A percentile compares a stretch with the other conserved stretches of the same genome.
Conservation (phyloP, 1,284 basidiomycete species). For the Stygiomarasmius scandens region DNA sequence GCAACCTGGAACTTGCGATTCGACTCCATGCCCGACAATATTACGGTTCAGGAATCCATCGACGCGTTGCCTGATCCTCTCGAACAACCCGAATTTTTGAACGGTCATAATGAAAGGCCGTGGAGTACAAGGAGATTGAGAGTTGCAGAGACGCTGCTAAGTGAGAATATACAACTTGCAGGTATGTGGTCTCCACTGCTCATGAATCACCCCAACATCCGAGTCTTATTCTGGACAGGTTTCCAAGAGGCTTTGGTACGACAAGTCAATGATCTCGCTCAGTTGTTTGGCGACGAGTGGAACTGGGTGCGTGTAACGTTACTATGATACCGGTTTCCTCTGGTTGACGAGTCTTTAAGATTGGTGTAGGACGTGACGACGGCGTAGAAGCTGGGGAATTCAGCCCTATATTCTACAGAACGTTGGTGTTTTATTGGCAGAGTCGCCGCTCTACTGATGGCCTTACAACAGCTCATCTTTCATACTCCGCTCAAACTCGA, state of each 20-base stretch:
- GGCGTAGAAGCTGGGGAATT: constrained; percentile 61
- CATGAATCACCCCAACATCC: constrained; percentile 26
- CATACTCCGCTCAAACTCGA: constrained; percentile 45
- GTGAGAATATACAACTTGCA: constrained; percentile 41
- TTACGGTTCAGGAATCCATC: constrained; percentile 50
- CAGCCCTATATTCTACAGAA: constrained; percentile 66
- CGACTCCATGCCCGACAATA: constrained; percentile 53
- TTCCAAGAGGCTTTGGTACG: constrained; percentile 64
- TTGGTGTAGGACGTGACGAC: constrained; percentile 68
- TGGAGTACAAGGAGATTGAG: constrained; percentile 54
- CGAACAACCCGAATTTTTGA: constrained; percentile 34
- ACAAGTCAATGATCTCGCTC: constrained; percentile 61
- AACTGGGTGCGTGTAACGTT: constrained; percentile 50
- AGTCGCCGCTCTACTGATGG: background rate
- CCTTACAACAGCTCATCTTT: constrained; percentile 35
- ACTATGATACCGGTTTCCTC: no score
- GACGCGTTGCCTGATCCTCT: constrained; percentile 46
- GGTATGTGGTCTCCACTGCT: constrained; percentile 28
- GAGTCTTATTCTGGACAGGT: constrained; percentile 41
- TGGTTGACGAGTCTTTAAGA: no score
- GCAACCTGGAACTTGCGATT: constrained; percentile 58
- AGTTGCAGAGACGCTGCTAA: constrained; percentile 48
- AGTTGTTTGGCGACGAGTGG: constrained; percentile 57
- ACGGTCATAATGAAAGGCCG: constrained; percentile 44
- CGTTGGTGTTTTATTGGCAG: constrained; percentile 30